These are phyloP conservation scores for Fusarium sp. DNA, from an alignment of 2,329 filamentous ascomycete species.

Conservation along the genomic window DNA sequence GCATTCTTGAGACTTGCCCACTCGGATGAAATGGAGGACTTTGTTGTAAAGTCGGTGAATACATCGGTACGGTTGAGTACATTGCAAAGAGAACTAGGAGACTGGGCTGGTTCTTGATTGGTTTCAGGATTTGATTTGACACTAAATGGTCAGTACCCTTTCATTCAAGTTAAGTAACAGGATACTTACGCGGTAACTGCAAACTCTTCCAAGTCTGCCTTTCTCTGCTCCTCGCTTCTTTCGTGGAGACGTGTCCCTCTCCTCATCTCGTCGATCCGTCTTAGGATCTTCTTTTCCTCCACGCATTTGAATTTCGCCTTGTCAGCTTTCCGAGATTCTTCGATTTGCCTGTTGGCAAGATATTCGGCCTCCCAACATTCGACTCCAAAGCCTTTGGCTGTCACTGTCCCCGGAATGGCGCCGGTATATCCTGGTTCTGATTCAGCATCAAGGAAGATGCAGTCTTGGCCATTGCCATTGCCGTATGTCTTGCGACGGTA, in stretches of 20 bases:
- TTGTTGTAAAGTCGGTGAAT: constrained; percentile 3
- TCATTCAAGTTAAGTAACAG: not conserved
- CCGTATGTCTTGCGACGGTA: not conserved
- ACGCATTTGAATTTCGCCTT: not conserved
- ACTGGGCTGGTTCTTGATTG: not conserved
- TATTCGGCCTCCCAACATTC: not conserved
- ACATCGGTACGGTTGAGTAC: not conserved
- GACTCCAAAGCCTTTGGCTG: not conserved
- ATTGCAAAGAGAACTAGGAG: not conserved
- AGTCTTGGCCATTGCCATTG: not conserved
- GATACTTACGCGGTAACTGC: not conserved
- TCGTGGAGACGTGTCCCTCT: not conserved
- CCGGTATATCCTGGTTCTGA: constrained; percentile 1
- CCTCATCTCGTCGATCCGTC: not conserved
- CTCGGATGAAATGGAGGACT: not conserved
- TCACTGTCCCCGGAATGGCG: not conserved
- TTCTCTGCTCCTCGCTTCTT: not conserved
- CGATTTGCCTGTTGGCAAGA: not conserved
- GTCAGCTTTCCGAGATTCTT: not conserved
- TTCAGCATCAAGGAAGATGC: not conserved
- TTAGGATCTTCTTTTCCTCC: not conserved
- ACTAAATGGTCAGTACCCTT: not conserved
- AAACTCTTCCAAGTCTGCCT: not conserved
- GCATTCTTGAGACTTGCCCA: not conserved
- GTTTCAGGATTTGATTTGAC: not conserved